These are phyloP conservation scores for Babesia caballi DNA, from an alignment of 169 alveolate genomes.

Conservation along the genomic window DNA sequence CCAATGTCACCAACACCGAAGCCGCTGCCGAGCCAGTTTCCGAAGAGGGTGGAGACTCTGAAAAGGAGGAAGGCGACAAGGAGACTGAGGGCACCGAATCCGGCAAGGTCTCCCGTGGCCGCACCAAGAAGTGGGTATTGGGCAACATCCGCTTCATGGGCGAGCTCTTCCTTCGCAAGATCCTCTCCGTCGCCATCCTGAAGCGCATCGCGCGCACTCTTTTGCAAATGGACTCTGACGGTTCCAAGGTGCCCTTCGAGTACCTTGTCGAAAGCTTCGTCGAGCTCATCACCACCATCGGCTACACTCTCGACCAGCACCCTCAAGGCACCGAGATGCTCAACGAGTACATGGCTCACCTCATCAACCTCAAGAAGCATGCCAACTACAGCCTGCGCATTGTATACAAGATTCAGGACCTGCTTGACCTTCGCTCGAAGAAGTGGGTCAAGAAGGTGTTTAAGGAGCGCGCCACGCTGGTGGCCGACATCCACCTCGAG, in stretches of 20 bases:
- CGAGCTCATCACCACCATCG: conserved; percentile 83
- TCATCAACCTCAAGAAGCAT: conserved; percentile 74
- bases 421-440: conserved; percentile 80
- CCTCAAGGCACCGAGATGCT: conserved; percentile 77
- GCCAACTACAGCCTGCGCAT: conserved; percentile 81
- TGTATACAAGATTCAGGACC: conserved; percentile 82
- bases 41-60: conserved; percentile 27
- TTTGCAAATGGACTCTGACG: conserved; percentile 50
- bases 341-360: conserved; percentile 83
- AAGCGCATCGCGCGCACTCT: conserved; percentile 81
- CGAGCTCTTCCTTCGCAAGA: conserved; percentile 81
- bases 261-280: conserved; percentile 83
- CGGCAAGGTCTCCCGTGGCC: conserved; percentile 51
- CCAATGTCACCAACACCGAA: neutral
- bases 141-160: conserved; percentile 87
- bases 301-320: conserved; percentile 81
- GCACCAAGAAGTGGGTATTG: conserved; percentile 76
- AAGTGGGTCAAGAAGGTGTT: conserved; percentile 85
- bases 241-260: conserved; percentile 79
- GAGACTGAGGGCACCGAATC: conserved; percentile 41
- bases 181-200: conserved; percentile 80
- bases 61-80: conserved; percentile 18
- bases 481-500: conserved; percentile 79
- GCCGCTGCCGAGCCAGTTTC: neutral
- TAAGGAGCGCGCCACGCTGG: conserved; percentile 86